phyloP scores from a whole-genome alignment of 495 filamentous ascomycete genomes.

The Aspergillus nidulans region DNA sequence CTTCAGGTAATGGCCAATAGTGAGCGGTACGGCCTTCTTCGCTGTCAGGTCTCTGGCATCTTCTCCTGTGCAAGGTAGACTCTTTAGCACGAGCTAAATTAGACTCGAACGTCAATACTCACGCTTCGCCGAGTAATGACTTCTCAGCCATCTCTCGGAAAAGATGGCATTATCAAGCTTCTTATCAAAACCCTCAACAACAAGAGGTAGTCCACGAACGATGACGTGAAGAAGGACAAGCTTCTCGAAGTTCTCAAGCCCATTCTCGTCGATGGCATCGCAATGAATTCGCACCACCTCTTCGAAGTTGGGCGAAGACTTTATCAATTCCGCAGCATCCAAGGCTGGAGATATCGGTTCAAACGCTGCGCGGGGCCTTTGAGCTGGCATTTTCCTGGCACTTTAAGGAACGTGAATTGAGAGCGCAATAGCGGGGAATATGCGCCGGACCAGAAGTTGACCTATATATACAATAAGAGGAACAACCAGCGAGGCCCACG shows the following conservation, averaged over 20 bases:
- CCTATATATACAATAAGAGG: neutral
- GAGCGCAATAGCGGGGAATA: neutral
- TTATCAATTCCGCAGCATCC: slow-evolving; percentile 66
- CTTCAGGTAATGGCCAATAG: slow-evolving; percentile 80
- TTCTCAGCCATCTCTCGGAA: slow-evolving; percentile 70
- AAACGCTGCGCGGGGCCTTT: slow-evolving; percentile 65
- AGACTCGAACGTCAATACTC: slow-evolving; percentile 13
- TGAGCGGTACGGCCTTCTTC: slow-evolving; percentile 68
- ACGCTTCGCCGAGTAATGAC: slow-evolving; percentile 71
- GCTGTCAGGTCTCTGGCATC: slow-evolving; percentile 70
- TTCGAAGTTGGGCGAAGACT: slow-evolving; percentile 75
- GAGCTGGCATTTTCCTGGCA: slow-evolving; percentile 55
- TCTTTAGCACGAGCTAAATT: neutral
- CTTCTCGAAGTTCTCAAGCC: slow-evolving; percentile 71
- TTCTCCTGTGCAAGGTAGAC: slow-evolving; percentile 39
- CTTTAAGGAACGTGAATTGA: neutral
- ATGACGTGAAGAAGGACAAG: slow-evolving; percentile 76
- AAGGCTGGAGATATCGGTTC: slow-evolving; percentile 81
- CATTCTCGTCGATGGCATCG: slow-evolving; percentile 66
- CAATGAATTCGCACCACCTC: slow-evolving; percentile 72
- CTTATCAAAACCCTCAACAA: slow-evolving; percentile 78
- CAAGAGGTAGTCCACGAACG: slow-evolving; percentile 75
- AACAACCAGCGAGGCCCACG: too few relatives aligned
- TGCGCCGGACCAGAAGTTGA: neutral
- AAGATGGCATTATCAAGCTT: slow-evolving; percentile 70